Evolutionary conservation across 2,329 filamentous ascomycete genomes (phyloP).

Genomic region (Coniella lustricola): DNA sequence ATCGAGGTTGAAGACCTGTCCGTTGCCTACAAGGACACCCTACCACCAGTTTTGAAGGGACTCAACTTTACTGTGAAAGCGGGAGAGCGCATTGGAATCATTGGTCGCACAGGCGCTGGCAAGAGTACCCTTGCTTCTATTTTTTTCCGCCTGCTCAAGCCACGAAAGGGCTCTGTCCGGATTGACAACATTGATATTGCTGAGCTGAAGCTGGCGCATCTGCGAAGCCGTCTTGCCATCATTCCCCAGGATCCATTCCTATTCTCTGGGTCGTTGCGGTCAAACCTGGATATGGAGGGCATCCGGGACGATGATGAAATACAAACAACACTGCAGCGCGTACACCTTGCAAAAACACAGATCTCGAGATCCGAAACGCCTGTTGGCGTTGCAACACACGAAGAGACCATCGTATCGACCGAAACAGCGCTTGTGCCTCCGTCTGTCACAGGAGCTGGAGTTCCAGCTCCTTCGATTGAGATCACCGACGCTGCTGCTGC

Average conservation of each 20-base stretch:
- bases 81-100: conserved; percentile 58
- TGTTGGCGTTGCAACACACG: conserved; percentile 12
- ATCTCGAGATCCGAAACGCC: conserved; percentile 28
- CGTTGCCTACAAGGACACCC: conserved; percentile 28
- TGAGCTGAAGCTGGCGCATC: conserved; percentile 51
- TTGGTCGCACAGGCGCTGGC: conserved; percentile 59
- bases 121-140: conserved; percentile 60
- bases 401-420: conserved; percentile 17
- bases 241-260: conserved; percentile 63
- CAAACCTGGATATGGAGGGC: conserved; percentile 57
- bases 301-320: conserved; percentile 55
- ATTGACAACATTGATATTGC: conserved; percentile 47
- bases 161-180: conserved; percentile 33
- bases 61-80: conserved; percentile 30
- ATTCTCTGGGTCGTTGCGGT: conserved; percentile 57
- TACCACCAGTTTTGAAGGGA: conserved; percentile 31
- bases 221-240: conserved; percentile 55
- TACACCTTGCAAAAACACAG: conserved; percentile 48
- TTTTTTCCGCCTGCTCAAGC: conserved; percentile 51
- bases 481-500: conserved; percentile 3
- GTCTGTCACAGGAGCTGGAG: conserved; percentile 1
- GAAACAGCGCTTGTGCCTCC: conserved; percentile 10
- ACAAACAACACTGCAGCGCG: conserved; percentile 51
- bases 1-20: conserved; percentile 33
- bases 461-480: not conserved